Evolutionary conservation across 192 early-diverging fungal genomes (phyloP).

Genomic region (Obelidium mucronatum): DNA sequence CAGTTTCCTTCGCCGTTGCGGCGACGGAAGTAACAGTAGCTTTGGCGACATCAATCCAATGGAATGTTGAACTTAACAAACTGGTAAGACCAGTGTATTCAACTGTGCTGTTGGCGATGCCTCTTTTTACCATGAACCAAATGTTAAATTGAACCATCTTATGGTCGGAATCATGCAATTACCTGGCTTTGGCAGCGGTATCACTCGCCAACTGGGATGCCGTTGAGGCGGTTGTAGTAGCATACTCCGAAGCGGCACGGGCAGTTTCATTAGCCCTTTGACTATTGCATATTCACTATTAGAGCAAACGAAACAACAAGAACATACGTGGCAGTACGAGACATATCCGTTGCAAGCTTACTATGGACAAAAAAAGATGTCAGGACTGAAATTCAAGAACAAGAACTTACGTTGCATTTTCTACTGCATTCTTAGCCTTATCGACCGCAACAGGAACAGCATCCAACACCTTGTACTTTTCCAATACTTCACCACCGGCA

Average conservation of each 20-base stretch:
- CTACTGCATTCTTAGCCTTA: constrained; percentile 36
- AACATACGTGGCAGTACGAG: background rate
- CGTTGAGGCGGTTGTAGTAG: background rate
- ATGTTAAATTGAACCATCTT: background rate
- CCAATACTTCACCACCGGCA: constrained; percentile 49
- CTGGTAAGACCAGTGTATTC: constrained; percentile 8
- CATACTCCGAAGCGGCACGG: background rate
- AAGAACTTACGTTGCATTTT: constrained; percentile 37
- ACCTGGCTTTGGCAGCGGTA: constrained; percentile 4
- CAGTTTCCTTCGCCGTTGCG: constrained; percentile 14
- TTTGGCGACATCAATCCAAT: constrained; percentile 37
- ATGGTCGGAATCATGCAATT: background rate
- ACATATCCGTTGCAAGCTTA: constrained; percentile 2
- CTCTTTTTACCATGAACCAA: background rate
- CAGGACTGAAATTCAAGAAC: background rate
- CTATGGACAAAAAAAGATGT: background rate
- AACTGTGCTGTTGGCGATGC: background rate
- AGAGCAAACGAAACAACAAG: background rate
- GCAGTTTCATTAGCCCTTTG: too few relatives aligned
- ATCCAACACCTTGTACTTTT: constrained; percentile 54
- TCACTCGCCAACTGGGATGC: constrained; percentile 3
- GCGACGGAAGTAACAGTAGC: constrained; percentile 13
- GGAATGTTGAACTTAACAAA: constrained; percentile 7
- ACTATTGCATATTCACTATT: too few relatives aligned
- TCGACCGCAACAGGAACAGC: constrained; percentile 51